These are phyloP conservation scores for Neonectria punicea DNA, from an alignment of 2,329 filamentous ascomycete species.

Conservation along the genomic window DNA sequence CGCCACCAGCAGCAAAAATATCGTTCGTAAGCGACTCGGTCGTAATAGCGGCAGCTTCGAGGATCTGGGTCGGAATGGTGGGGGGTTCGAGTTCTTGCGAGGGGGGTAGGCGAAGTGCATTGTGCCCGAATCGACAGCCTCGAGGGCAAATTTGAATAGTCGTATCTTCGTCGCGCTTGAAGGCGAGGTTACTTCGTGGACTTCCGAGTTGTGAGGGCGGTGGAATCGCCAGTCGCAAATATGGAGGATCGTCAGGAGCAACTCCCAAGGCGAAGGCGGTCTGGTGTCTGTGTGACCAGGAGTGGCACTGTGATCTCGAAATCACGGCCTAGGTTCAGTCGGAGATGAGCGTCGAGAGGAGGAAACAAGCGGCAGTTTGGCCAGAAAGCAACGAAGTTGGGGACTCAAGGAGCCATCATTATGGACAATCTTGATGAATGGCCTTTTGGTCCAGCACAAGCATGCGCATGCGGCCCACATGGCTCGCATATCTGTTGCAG, in stretches of 20 bases:
- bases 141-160: neutral
- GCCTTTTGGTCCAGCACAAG: conserved; percentile 33
- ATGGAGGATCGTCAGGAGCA: conserved; percentile 13
- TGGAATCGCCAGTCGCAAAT: conserved; percentile 20
- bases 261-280: conserved; percentile 15
- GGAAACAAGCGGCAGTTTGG: conserved; percentile 31
- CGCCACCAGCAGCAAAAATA: conserved; percentile 64
- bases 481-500: conserved; percentile 27
- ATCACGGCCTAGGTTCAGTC: neutral
- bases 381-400: conserved; percentile 15
- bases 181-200: neutral
- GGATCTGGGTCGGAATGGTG: conserved; percentile 73
- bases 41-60: conserved; percentile 65
- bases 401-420: conserved; percentile 29
- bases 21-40: conserved; percentile 69
- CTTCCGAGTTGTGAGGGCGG: neutral
- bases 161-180: conserved; percentile 12
- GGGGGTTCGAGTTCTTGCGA: conserved; percentile 82
- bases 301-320: conserved; percentile 6
- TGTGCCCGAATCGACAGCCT: conserved; percentile 39
- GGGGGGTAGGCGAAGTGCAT: conserved; percentile 95
- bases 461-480: conserved; percentile 39
- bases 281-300: conserved; percentile 25
- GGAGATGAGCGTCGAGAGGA: neutral
- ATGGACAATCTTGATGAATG: conserved; percentile 35